A percentile compares a stretch with the other conserved stretches of the same genome.
Conservation (phyloP, 768 basidiomycete genomes). For the Austroboletus eburneus region DNA sequence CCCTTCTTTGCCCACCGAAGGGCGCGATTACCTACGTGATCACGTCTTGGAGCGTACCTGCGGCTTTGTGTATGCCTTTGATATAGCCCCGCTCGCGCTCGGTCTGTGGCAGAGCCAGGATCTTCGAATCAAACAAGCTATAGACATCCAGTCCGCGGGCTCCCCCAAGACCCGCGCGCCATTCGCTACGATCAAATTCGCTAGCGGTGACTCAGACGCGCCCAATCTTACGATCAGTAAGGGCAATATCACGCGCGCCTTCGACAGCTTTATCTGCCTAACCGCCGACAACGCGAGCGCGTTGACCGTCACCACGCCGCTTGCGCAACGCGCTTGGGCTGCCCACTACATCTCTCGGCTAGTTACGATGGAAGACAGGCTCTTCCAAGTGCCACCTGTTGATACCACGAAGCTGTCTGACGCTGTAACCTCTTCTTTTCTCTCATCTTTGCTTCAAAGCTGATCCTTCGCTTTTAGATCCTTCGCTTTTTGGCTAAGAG, state of each 20-base stretch:
- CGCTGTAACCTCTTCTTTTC: conserved; percentile 6
- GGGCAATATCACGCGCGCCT: conserved; percentile 14
- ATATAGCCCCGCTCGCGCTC: conserved; percentile 29
- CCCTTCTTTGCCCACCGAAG: conserved; percentile 12
- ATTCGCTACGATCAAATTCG: conserved; percentile 15
- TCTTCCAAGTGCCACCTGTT: conserved; percentile 21
- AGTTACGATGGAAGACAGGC: conserved; percentile 15
- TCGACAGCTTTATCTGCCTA: conserved; percentile 9
- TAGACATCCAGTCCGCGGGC: conserved; percentile 26
- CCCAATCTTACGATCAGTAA: conserved; percentile 4
- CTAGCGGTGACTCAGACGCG: conserved; percentile 1
- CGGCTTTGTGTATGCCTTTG: conserved; percentile 30
- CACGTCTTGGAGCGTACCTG: conserved; percentile 25
- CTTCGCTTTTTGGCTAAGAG: conserved; percentile 28
- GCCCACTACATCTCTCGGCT: conserved; percentile 29
- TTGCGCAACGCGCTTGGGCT: conserved; percentile 31
- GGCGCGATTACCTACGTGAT: conserved; percentile 27
- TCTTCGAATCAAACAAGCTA: conserved; percentile 33
- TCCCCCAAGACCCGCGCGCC: conserved; percentile 15
- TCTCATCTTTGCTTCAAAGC: background rate
- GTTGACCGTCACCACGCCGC: conserved; percentile 9
- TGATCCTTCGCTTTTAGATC: conserved; percentile 14
- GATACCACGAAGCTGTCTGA: conserved; percentile 25
- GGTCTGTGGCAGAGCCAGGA: conserved; percentile 27
- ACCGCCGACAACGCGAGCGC: background rate